These are phyloP conservation scores for Ustilago xerochloae DNA, from an alignment of 1,284 basidiomycete species.

Conservation along the genomic window DNA sequence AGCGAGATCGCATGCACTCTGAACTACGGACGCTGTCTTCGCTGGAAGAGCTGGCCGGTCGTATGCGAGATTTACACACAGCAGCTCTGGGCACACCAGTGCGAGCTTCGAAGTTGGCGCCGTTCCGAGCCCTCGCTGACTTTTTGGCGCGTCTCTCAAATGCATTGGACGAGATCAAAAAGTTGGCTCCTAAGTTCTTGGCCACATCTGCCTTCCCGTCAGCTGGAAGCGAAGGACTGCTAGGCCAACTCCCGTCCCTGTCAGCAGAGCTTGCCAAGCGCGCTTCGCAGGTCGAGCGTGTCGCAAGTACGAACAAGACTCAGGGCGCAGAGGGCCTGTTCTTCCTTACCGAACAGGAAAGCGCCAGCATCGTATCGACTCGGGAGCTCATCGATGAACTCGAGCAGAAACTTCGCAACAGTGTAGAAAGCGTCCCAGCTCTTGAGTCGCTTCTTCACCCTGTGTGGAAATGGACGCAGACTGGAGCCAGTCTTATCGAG, in stretches of 20 bases:
- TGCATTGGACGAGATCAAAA: constrained; percentile 28
- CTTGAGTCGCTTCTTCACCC: constrained; percentile 39
- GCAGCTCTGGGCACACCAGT: constrained; percentile 5
- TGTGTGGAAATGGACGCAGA: constrained; percentile 19
- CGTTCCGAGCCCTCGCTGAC: constrained; percentile 27
- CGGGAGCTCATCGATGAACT: constrained; percentile 12
- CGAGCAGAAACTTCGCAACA: constrained; percentile 9
- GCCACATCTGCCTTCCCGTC: constrained; percentile 30
- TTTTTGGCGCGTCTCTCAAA: constrained; percentile 35
- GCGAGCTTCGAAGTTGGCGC: constrained; percentile 4
- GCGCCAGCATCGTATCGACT: constrained; percentile 3
- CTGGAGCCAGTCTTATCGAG: constrained; percentile 3
- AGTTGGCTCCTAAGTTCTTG: constrained; percentile 28
- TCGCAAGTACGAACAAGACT: constrained; percentile 1
- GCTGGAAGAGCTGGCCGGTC: constrained; percentile 19
- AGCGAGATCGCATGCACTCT: constrained; percentile 40
- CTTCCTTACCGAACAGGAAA: constrained; percentile 32
- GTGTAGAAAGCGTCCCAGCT: constrained; percentile 14
- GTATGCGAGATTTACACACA: constrained; percentile 18
- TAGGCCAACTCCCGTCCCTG: constrained; percentile 12
- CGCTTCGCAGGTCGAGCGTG: constrained; percentile 12
- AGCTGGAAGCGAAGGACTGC: constrained; percentile 2
- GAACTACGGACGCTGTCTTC: constrained; percentile 23
- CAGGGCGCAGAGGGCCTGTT: constrained; percentile 5
- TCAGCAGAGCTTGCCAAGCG: constrained; percentile 13